Base-by-base conservation (phyloP, 371 early-diverging fungal genomes). In the Mortierella sp. region DNA sequence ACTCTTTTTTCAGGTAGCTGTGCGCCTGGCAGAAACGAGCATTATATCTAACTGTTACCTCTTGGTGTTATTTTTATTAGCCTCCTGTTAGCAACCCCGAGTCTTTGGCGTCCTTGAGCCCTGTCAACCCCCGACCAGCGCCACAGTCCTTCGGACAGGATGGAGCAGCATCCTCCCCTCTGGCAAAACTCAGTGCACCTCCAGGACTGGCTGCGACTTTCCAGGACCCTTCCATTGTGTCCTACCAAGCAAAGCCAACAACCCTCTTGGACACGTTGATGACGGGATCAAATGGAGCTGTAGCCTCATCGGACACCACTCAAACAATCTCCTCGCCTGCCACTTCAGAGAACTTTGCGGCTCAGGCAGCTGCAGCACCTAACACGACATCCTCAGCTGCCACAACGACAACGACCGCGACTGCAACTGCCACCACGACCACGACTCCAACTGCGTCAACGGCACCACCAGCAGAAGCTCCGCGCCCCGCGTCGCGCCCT, bases 161-260 rank as follows among this genome's bases (percentile, higher is more conserved):
- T 58, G 58, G 31, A 58, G 7, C 72, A 74, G 43, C 45, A 44
- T 3, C 55, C 24, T 31, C 26, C 61, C 31, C 7, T 50, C 41
- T 39, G 13, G 22, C 41, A 26, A 39, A 64, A 64, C 41, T 39
- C 40, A 64, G 13, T 19, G 39, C 43, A 5, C 41, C 77, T 39
- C 13, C 71, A 31, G 70, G 58, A 63, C 40, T 71, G 39, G 34
- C 73, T 6, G 41, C 78, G 7, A 40, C 78, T 24, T 77, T 80
- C 50, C 73, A 83, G 39, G 87, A 86, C 39, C 84, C 87, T 2
- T 86, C 85, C 48, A 78, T 86, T 72, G 79, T 86, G 31, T 71
- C 79, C 41, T 69, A 77, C 39, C 82, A 85, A 40, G 50, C 81
- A 6, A 77, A 76, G 26, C 68, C 77, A 37, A 53, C 64, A 7